Evolutionary conservation across 1,284 basidiomycete species (phyloP), one percentile per base, ranked within the genome.

Genomic region (Ganoderma sinense): DNA sequence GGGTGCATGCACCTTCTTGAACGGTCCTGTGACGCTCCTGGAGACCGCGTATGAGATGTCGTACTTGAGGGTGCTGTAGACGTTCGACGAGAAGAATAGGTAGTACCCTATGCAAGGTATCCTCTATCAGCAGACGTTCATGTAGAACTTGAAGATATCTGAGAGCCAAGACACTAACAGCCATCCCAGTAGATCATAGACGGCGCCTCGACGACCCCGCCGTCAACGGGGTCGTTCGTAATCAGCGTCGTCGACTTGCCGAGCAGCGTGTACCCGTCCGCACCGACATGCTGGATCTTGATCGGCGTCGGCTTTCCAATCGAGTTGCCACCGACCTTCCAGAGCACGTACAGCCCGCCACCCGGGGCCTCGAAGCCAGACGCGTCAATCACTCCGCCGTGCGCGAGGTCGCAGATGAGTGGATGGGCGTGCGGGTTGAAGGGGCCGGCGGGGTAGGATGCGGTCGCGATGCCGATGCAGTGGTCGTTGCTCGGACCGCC

Each of bases 291-390:
- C 59, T 58, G 66, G 40, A 67, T 41, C 20, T 43, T 40, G 29
- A 67, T 63, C 1, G 61, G 66, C 33, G 66, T 63, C 56, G 16
- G 41, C 40, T 41, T 56, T 29, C 74, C 74, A 23, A 73, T 63
- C 20, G 65, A 71, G 68, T 70, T 77, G 14, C 76, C 76, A 41
- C 76, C 76, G 20, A 77, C 74, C 67, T 76, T 77, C 63, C 74
- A 76, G 18, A 76, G 70, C 45, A 76, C 65, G 31, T 71, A 77
- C 2, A 65, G 69, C n/a, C 56, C 51, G 2, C 75, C 74, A 26
- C 73, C 64, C 8, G 68, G 65, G 45, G 75, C 72, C 29, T 71
- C 62, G 66, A 75, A 75, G 0, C 76, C 75, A 1, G 75, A 73
- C 7, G 74, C 69, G 43, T 76, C 76, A 36, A 76, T 77, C 2